Evolutionary conservation across 169 alveolate species (phyloP).

Genomic region (Eimeria praecox): DNA sequence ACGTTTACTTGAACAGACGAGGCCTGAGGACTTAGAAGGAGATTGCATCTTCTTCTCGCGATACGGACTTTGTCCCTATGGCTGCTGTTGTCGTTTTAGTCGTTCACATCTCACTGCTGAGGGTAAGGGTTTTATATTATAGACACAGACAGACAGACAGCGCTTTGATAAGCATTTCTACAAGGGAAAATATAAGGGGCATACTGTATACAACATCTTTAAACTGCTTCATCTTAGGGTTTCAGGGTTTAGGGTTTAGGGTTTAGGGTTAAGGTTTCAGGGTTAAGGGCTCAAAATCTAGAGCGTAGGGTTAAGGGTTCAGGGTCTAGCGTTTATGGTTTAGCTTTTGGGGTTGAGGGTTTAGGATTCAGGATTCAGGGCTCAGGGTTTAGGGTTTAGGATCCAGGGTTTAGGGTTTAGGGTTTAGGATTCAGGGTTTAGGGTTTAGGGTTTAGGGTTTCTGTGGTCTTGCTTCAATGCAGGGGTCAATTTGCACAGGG

Average conservation of each 20-base stretch:
- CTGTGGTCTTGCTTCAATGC: neutral
- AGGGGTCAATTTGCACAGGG: slow-evolving; percentile 24
- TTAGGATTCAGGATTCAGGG: too few species aligned
- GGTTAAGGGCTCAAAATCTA: too few species aligned
- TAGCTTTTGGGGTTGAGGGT: too few species aligned
- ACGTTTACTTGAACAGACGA: neutral
- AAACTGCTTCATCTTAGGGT: too few species aligned
- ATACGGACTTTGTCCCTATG: slow-evolving; percentile 68
- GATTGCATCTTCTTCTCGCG: slow-evolving; percentile 45
- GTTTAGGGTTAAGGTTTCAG: too few species aligned
- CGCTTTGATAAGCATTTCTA: too few species aligned
- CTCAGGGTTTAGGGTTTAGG: neutral
- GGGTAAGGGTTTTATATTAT: neutral
- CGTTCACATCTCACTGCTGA: slow-evolving; percentile 50
- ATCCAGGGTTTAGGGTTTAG: neutral
- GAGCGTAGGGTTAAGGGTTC: too few species aligned
- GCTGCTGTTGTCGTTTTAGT: slow-evolving; percentile 77
- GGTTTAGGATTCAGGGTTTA: neutral
- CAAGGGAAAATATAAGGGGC: too few species aligned
- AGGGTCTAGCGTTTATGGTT: too few species aligned
- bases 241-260: too few species aligned
- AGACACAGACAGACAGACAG: too few species aligned
- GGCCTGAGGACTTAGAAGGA: slow-evolving; percentile 51
- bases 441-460: neutral
- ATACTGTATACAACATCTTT: too few species aligned